A percentile compares a stretch with the other conserved stretches of the same genome.
phyloP scores from a whole-genome alignment of 345 rosid species.

The Reutealis trisperma region DNA sequence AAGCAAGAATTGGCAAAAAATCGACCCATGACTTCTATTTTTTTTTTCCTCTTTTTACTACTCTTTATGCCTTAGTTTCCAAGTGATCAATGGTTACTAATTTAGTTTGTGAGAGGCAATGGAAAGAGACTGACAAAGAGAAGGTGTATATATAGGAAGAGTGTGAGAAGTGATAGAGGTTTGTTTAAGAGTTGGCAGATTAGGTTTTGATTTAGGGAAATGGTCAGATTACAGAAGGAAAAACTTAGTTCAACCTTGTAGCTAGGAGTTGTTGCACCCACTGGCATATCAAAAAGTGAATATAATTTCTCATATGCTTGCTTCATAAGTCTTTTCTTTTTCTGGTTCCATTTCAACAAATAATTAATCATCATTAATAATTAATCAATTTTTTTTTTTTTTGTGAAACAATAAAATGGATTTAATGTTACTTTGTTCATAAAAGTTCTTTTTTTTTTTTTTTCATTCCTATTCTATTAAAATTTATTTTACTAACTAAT shows the following conservation, averaged over 20 bases:
- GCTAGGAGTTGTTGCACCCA: slow-evolving; percentile 62
- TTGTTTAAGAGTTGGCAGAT: slow-evolving; percentile 55
- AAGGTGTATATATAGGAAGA: slow-evolving; percentile 37
- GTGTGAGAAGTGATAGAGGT: slow-evolving; percentile 13
- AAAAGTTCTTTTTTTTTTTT: too few species aligned
- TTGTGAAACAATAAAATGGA: too few species aligned
- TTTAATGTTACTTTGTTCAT: too few species aligned
- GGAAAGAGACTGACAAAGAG: slow-evolving; percentile 7
- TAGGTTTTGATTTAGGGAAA: slow-evolving; percentile 54
- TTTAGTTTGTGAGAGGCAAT: background rate
- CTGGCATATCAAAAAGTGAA: slow-evolving; percentile 28
- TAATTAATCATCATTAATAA: slow-evolving; percentile 5
- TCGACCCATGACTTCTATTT: slow-evolving; percentile 22
- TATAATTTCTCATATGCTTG: slow-evolving; percentile 33
- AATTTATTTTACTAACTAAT: too few species aligned
- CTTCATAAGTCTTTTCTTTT: slow-evolving; percentile 34
- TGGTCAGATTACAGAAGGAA: slow-evolving; percentile 15
- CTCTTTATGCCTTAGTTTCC: background rate
- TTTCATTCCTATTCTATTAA: too few species aligned
- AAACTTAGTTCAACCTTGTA: slow-evolving; percentile 36
- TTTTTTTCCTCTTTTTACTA: background rate
- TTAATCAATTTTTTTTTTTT: too few species aligned
- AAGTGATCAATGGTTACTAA: background rate
- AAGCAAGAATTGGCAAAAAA: background rate
- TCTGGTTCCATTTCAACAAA: slow-evolving; percentile 18